Conservation (phyloP, 2,329 filamentous ascomycete genomes). For the Dissoconium aciculare region DNA sequence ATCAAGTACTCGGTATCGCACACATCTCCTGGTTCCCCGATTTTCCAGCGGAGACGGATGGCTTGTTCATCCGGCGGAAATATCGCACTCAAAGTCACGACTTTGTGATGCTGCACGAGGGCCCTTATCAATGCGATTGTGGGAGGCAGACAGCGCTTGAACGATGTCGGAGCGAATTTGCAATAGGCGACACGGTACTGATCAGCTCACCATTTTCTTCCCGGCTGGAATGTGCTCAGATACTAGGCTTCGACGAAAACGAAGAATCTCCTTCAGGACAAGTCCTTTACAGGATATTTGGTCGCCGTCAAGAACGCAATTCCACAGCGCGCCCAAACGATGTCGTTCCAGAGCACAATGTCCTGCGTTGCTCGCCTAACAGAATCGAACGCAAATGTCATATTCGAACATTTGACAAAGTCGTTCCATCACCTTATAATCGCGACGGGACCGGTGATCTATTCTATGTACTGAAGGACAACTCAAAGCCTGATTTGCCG, state of each 20-base stretch:
- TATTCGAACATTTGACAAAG: constrained; percentile 38
- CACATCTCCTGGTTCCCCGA: constrained; percentile 43
- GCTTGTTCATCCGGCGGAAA: constrained; percentile 56
- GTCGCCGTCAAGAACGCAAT: not conserved
- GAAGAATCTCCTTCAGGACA: too few species aligned
- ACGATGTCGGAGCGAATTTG: constrained; percentile 23
- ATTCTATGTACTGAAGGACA: constrained; percentile 33
- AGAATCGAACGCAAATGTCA: constrained; percentile 43
- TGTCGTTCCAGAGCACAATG: constrained; percentile 40
- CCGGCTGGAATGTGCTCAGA: constrained; percentile 45
- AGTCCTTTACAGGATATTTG: too few species aligned
- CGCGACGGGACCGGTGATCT: constrained; percentile 49
- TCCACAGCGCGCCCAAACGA: constrained; percentile 37
- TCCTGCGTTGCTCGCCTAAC: constrained; percentile 24
- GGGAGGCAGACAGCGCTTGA: constrained; percentile 20
- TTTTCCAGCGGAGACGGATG: constrained; percentile 26
- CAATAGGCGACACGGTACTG: constrained; percentile 47
- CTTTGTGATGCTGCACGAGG: constrained; percentile 44
- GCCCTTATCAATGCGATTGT: constrained; percentile 40
- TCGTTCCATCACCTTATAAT: constrained; percentile 52
- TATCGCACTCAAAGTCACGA: constrained; percentile 42
- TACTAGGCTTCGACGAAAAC: constrained; percentile 32
- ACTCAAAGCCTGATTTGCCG: constrained; percentile 2
- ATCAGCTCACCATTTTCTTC: constrained; percentile 18
- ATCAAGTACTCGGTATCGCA: constrained; percentile 44